Conservation (phyloP, 139 green algal genomes). For the Dunaliella primolecta region DNA sequence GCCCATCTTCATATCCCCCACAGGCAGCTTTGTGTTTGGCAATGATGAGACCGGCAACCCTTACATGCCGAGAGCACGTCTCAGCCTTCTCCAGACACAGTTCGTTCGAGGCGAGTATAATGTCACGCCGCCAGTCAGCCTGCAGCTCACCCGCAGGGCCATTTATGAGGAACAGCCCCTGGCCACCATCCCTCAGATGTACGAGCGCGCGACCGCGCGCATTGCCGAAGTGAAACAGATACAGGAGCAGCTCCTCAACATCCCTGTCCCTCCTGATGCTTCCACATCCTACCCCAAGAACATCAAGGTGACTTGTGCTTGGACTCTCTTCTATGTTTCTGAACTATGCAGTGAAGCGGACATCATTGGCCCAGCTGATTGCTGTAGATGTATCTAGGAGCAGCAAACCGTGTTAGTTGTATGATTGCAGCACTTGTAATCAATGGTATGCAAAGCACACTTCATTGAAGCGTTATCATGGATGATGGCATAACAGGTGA, state of each 20-base stretch:
- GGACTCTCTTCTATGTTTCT: background rate
- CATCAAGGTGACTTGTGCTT: background rate
- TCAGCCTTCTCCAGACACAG: constrained; percentile 26
- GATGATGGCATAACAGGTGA: too few relatives aligned
- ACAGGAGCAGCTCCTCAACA: constrained; percentile 16
- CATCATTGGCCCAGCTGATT: background rate
- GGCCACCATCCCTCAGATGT: constrained; percentile 16
- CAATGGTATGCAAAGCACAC: too few relatives aligned
- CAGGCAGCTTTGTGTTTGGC: constrained; percentile 14
- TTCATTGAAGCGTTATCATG: too few relatives aligned
- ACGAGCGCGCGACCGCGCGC: constrained; percentile 26
- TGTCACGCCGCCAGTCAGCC: background rate
- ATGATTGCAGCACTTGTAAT: too few relatives aligned
- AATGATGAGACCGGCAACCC: background rate
- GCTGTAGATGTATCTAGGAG: too few relatives aligned
- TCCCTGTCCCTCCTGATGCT: constrained; percentile 10
- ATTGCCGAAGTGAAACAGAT: constrained; percentile 30
- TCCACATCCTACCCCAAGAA: background rate
- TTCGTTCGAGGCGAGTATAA: constrained; percentile 32
- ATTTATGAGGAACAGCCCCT: constrained; percentile 14
- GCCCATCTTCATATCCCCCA: constrained; percentile 29
- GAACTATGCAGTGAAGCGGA: background rate
- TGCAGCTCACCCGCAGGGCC: constrained; percentile 27
- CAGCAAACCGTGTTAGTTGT: too few relatives aligned
- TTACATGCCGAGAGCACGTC: constrained; percentile 1